Evolutionary conservation across 495 filamentous ascomycete genomes (phyloP), one percentile per base, ranked within the genome.

Genomic region (Penicillium herquei): DNA sequence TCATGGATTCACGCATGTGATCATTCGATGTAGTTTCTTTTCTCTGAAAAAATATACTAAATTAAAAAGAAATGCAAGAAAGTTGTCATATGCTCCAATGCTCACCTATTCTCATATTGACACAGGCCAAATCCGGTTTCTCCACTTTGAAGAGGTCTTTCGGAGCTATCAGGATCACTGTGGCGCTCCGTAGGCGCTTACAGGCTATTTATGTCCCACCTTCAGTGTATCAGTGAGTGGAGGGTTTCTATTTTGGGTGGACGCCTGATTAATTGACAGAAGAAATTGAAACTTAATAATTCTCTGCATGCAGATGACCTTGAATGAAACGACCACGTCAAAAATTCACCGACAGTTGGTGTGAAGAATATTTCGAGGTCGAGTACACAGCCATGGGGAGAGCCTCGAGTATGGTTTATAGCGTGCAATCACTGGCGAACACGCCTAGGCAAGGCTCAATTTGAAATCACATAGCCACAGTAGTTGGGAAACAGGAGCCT

Each of bases 171-270:
- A 26, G 21, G 26, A 33, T 11, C 44, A 12, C 16, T 5, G 62
- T 65, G 57, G 61, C 60, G 57, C 17, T 40, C 34, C 3, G 7
- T 51, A 39, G 58, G 64, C 64, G 64, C 61, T 64, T 64, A 64
- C 31, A 30, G 40, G 46, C 54, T 57, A 59, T 62, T 62, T 59
- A 59, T 56, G 61, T 67, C 50, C 49, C 55, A 58, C 64, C 43
- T 13, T 17, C 18, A 35, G 11, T 54, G 61, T 58, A 41, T 61
- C 63, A 64, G 41, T 33, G 21, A 41, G 50, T 42, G 39, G 39
- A 44, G 40, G 31, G 17, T 44, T 52, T 7, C 50, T 52, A 52
- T 35, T 52, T 21, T 52, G 9, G 16, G n/a, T 6, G 10, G 6
- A 3, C 6, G 6, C 6, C 17, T 40, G n/a, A 26, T 14, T 4